phyloP scores from a whole-genome alignment of 192 early-diverging fungal genomes.

The Backusella liffmaniae region DNA sequence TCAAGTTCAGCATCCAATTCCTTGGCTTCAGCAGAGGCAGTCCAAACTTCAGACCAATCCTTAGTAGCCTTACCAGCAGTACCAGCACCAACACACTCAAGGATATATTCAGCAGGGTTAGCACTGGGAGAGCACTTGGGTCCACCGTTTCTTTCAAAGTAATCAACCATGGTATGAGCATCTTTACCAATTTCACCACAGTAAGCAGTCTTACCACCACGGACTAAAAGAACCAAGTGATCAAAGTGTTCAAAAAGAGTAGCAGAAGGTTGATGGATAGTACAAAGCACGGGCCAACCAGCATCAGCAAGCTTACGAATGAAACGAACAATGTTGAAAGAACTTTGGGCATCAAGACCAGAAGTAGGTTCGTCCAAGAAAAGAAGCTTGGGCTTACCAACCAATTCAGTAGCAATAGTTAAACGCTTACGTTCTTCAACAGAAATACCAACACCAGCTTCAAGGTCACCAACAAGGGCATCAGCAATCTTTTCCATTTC shows the following conservation, averaged over 20 bases:
- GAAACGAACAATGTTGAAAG: conserved; percentile 76
- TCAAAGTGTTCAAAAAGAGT: conserved; percentile 86
- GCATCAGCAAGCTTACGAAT: conserved; percentile 62
- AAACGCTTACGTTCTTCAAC: conserved; percentile 88
- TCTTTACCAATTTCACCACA: conserved; percentile 80
- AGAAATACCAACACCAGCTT: conserved; percentile 74
- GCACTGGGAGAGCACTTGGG: conserved; percentile 61
- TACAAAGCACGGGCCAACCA: conserved; percentile 73
- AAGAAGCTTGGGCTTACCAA: conserved; percentile 74
- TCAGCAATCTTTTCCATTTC: conserved; percentile 75
- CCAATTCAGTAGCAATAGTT: conserved; percentile 83
- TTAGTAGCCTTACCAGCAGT: conserved; percentile 42
- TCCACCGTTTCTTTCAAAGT: conserved; percentile 77
- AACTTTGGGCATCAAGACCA: conserved; percentile 80
- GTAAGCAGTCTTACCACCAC: conserved; percentile 77
- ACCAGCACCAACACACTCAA: conserved; percentile 77
- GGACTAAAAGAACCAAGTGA: conserved; percentile 73
- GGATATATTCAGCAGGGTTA: conserved; percentile 87
- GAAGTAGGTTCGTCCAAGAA: conserved; percentile 93
- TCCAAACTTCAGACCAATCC: conserved; percentile 80
- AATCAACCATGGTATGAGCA: conserved; percentile 59
- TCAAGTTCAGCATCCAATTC: conserved; percentile 51
- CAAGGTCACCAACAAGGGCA: conserved; percentile 71
- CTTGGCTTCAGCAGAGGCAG: conserved; percentile 51
- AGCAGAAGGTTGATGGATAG: conserved; percentile 87